These are phyloP conservation scores for Verticillium longisporum DNA, from an alignment of 2,329 filamentous ascomycete species.

Conservation along the genomic window DNA sequence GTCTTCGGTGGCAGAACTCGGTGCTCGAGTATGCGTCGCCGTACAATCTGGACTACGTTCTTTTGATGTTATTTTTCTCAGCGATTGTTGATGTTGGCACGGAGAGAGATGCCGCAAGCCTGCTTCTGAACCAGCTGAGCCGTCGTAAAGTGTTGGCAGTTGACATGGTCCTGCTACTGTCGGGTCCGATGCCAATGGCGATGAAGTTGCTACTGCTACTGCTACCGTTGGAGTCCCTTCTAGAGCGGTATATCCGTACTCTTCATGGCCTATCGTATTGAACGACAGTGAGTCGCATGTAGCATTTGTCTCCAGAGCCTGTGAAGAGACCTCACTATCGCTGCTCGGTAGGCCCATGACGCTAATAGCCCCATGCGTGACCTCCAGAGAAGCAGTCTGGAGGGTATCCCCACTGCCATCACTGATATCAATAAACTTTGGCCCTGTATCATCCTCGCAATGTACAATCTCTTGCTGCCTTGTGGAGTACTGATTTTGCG, in stretches of 20 bases:
- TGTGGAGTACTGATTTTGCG: not conserved
- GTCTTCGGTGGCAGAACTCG: constrained; percentile 1
- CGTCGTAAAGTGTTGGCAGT: not conserved
- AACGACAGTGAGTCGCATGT: not conserved
- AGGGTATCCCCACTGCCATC: not conserved
- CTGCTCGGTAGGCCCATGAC: constrained; percentile 4
- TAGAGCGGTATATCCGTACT: not conserved
- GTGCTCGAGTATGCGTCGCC: constrained; percentile 4
- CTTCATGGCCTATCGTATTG: not conserved
- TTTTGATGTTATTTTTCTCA: not conserved
- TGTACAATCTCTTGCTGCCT: not conserved
- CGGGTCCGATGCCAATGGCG: not conserved
- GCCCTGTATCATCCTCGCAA: constrained; percentile 3
- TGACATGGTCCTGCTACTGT: not conserved
- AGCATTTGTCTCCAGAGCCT: not conserved
- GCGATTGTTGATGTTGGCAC: not conserved
- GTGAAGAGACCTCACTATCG: not conserved
- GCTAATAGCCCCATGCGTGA: constrained; percentile 1
- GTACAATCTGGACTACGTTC: not conserved
- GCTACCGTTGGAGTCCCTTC: not conserved
- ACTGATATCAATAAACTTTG: constrained; percentile 8
- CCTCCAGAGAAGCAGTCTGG: constrained; percentile 2
- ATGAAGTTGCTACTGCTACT: not conserved
- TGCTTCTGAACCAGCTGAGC: not conserved
- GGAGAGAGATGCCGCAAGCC: not conserved